phyloP scores from a whole-genome alignment of 768 basidiomycete genomes.

The Tremella fuciformis region DNA sequence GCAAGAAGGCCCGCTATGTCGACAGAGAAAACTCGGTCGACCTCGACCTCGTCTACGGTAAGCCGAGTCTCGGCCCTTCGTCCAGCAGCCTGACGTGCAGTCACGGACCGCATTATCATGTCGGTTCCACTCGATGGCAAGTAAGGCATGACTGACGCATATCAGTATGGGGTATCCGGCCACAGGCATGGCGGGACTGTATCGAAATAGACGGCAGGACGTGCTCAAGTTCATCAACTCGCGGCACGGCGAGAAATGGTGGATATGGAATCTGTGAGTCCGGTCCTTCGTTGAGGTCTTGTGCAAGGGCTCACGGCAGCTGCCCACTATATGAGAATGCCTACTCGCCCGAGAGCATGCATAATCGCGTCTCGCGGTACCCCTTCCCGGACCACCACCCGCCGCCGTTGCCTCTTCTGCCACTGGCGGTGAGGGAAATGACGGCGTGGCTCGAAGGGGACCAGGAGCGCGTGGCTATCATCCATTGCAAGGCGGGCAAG shows the following conservation, averaged over 20 bases:
- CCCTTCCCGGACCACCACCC: slow-evolving; percentile 92
- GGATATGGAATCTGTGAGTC: slow-evolving; percentile 75
- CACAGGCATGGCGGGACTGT: slow-evolving; percentile 69
- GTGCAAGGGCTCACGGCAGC: slow-evolving; percentile 26
- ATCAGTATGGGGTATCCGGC: slow-evolving; percentile 70
- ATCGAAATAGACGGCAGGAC: slow-evolving; percentile 74
- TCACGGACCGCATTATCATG: slow-evolving; percentile 66
- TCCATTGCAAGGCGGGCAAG: slow-evolving; percentile 78
- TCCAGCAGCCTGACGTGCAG: slow-evolving; percentile 57
- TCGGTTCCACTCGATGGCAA: slow-evolving; percentile 5
- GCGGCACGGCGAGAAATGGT: slow-evolving; percentile 71
- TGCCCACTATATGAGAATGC: slow-evolving; percentile 78
- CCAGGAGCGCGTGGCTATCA: slow-evolving; percentile 67
- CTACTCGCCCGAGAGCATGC: slow-evolving; percentile 68
- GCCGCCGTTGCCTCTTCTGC: slow-evolving; percentile 71
- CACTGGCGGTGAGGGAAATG: slow-evolving; percentile 72
- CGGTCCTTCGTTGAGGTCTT: neutral
- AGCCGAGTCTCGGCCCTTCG: slow-evolving; percentile 8
- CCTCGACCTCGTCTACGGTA: slow-evolving; percentile 55
- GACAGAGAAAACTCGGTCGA: slow-evolving; percentile 68
- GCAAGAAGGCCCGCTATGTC: slow-evolving; percentile 71
- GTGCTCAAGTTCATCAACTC: slow-evolving; percentile 71
- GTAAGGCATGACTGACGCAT: slow-evolving; percentile 5
- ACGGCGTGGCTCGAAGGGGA: slow-evolving; percentile 67
- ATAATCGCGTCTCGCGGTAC: slow-evolving; percentile 72